These are phyloP conservation scores for Crithidia thermophila DNA, from an alignment of 208 protist species.

Conservation along the genomic window DNA sequence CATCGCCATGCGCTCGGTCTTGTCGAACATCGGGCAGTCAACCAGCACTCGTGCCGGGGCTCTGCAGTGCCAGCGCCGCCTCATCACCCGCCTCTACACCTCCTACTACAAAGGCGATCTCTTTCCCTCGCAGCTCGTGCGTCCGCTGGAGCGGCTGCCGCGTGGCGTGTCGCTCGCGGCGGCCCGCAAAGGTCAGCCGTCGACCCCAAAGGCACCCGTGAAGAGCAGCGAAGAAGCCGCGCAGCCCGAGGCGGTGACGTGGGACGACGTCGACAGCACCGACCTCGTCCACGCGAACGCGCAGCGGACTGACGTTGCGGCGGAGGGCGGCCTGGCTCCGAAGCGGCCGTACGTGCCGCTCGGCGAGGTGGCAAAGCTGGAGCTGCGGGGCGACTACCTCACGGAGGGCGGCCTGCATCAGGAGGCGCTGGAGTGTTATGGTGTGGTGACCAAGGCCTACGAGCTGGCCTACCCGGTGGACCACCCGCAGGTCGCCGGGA, in stretches of 20 bases:
- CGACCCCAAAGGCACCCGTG: not conserved
- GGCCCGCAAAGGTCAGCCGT: conserved; percentile 21
- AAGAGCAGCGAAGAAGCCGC: conserved; percentile 1
- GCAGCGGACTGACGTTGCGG: conserved; percentile 5
- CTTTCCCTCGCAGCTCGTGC: conserved; percentile 81
- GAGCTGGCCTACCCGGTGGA: conserved; percentile 71
- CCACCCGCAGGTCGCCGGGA: conserved; percentile 72
- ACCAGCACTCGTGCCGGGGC: not conserved
- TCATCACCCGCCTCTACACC: conserved; percentile 86
- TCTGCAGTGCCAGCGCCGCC: conserved; percentile 49
- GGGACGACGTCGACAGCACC: conserved; percentile 61
- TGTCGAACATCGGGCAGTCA: not conserved
- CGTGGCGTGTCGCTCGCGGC: conserved; percentile 30
- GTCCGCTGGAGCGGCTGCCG: conserved; percentile 55
- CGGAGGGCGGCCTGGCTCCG: not conserved
- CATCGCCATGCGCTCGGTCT: conserved; percentile 4
- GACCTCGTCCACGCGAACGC: conserved; percentile 64
- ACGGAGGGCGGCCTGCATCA: conserved; percentile 84
- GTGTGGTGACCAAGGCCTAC: conserved; percentile 88
- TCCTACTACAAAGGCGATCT: conserved; percentile 81
- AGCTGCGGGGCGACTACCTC: conserved; percentile 87
- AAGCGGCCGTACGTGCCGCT: conserved; percentile 78
- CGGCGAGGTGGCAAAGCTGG: conserved; percentile 81
- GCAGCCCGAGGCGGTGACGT: conserved; percentile 44
- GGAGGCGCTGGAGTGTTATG: conserved; percentile 89